phyloP scores from a whole-genome alignment of 225 moss, liverwort and hornwort genomes.

The Ulota crispa region DNA sequence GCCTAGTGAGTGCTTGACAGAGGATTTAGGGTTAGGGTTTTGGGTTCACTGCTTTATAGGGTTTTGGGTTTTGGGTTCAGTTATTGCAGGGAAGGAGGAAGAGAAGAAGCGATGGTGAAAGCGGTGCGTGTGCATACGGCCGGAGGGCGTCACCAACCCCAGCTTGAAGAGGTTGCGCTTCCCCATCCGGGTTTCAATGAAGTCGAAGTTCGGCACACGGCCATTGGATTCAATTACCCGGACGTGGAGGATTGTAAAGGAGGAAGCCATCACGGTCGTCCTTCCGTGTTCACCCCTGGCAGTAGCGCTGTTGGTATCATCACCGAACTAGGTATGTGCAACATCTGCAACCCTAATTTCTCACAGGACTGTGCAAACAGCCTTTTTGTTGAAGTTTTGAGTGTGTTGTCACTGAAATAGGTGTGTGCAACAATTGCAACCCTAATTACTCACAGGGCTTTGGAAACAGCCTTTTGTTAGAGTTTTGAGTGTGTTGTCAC shows the following conservation, averaged over 20 bases:
- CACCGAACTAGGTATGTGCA: constrained; percentile 43
- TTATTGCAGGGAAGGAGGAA: background rate
- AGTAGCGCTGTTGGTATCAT: constrained; percentile 46
- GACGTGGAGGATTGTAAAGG: constrained; percentile 39
- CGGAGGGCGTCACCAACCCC: constrained; percentile 38
- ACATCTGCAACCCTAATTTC: background rate
- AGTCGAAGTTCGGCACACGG: constrained; percentile 47
- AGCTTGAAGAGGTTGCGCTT: constrained; percentile 53
- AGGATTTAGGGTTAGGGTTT: background rate
- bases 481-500: too few relatives aligned
- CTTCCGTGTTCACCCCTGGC: constrained; percentile 40
- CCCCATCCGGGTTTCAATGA: constrained; percentile 42
- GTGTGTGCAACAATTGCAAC: background rate
- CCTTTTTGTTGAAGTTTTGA: background rate
- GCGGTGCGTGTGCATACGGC: constrained; percentile 54
- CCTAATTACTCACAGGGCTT: too few relatives aligned
- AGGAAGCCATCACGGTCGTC: constrained; percentile 11
- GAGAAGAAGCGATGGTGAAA: constrained; percentile 47
- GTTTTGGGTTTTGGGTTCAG: background rate
- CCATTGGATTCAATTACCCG: constrained; percentile 39
- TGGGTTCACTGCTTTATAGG: too few relatives aligned
- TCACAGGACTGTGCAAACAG: background rate
- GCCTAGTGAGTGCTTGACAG: background rate
- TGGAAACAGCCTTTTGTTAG: too few relatives aligned
- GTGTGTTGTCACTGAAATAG: constrained; percentile 27